Evolutionary conservation across 371 early-diverging fungal genomes (phyloP), one percentile per base, ranked within the genome.

Genomic region (Mucor mucedo): DNA sequence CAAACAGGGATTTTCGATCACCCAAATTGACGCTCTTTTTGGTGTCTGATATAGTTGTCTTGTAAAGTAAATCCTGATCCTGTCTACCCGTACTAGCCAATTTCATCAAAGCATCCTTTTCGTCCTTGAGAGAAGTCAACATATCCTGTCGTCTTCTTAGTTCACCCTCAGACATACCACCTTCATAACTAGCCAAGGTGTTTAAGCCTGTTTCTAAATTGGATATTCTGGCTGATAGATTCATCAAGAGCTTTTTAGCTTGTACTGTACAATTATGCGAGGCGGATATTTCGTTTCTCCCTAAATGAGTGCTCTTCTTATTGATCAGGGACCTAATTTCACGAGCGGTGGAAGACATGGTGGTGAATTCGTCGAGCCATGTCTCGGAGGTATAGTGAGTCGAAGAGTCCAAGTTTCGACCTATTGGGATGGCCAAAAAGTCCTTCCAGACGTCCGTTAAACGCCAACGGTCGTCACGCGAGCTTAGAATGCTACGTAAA

Each of bases 341-440:
- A 13, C 91, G 80, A 1, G 88, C 83, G 0, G 84, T 70, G 30
- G 80, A 75, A 52, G 87, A 84, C 38, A 91, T 71, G 4, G 81
- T 76, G 16, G 87, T 84, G 62, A 84, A 89, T 63, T 93, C 94
- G 52, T 90, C 89, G 28, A 95, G 76, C 97, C 97, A 96, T n/a
- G 84, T 84, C 50, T 90, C 91, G 5, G 93, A 84, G 2, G 89
- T 90, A 55, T 81, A 87, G 62, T 70, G 57, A 58, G 74, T 42
- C 49, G 76, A 14, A 45, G 66, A 53, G 39, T 71, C 79, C 66
- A 79, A 69, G 7, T 74, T 73, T 44, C 75, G 77, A 28, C 78
- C 87, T 3, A 75, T 78, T 0, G 92, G 91, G n/a, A 92, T 72
- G 6, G 84, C 87, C 58, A 95, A 60, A 72, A 97, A 97, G 28